Evolutionary conservation across 371 early-diverging fungal genomes (phyloP).

Genomic region (Rhizopus delemar): DNA sequence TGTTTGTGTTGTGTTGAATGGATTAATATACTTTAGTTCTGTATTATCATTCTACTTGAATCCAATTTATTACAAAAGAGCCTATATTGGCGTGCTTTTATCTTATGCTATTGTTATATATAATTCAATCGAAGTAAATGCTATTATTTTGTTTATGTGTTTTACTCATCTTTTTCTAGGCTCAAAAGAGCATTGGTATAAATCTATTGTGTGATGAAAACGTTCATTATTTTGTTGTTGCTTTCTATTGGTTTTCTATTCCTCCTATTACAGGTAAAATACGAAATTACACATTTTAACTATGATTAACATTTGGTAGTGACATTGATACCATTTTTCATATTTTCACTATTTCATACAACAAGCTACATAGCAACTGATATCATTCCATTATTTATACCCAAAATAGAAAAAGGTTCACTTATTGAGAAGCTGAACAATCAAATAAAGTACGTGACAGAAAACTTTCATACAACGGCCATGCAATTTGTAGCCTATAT

Average conservation of each 20-base stretch:
- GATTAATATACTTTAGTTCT: constrained; percentile 39
- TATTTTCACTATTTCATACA: constrained; percentile 83
- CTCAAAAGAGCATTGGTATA: neutral
- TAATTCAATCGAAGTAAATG: constrained; percentile 73
- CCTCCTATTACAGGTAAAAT: constrained; percentile 71
- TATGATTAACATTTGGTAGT: constrained; percentile 48
- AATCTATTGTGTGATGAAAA: constrained; percentile 79
- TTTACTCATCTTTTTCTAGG: too few species aligned
- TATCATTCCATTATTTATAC: constrained; percentile 64
- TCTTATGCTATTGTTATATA: constrained; percentile 84
- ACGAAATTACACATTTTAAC: neutral
- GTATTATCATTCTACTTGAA: constrained; percentile 37
- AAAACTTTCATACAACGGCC: constrained; percentile 65
- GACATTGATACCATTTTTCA: constrained; percentile 76
- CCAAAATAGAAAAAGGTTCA: constrained; percentile 16
- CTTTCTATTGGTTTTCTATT: constrained; percentile 75
- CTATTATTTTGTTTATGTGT: too few species aligned
- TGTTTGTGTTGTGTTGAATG: constrained; percentile 34
- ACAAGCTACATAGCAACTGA: constrained; percentile 49
- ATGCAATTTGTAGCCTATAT: constrained; percentile 72
- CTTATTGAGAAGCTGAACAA: constrained; percentile 17
- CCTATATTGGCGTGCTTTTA: constrained; percentile 70
- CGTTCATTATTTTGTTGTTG: constrained; percentile 81
- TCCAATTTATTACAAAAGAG: constrained; percentile 55
- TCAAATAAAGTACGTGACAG: constrained; percentile 59